Conservation (phyloP, 1,284 basidiomycete genomes). For the Crepidotus sp. region DNA sequence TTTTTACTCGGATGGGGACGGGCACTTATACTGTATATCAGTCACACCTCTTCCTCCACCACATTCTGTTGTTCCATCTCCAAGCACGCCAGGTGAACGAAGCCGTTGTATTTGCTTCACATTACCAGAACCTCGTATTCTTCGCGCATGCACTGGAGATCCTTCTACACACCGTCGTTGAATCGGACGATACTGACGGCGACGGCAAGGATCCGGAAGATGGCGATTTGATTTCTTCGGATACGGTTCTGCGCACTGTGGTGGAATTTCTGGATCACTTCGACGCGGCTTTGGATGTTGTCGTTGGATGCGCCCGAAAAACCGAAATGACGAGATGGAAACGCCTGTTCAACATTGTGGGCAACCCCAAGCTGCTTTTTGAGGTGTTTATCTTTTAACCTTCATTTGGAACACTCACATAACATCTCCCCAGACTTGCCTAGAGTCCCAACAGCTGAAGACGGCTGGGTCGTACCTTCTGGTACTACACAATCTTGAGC, state of each 20-base stretch:
- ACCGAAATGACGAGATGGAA: conserved; percentile 92
- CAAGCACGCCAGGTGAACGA: conserved; percentile 61
- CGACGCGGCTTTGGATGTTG: conserved; percentile 82
- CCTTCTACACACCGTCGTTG: conserved; percentile 86
- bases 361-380: conserved; percentile 84
- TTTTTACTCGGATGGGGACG: neutral
- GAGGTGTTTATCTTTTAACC: conserved; percentile 43
- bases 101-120: conserved; percentile 79
- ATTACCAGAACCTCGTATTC: conserved; percentile 85
- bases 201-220: conserved; percentile 19
- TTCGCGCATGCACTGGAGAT: conserved; percentile 94
- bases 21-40: conserved; percentile 24
- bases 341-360: conserved; percentile 83
- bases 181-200: conserved; percentile 58
- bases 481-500: conserved; percentile 89
- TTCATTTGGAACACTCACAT: conserved; percentile 2
- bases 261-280: conserved; percentile 95
- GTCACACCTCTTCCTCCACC: conserved; percentile 93
- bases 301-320: conserved; percentile 94
- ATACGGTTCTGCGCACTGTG: conserved; percentile 56
- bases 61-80: conserved; percentile 82
- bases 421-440: conserved; percentile 51
- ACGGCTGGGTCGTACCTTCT: conserved; percentile 92
- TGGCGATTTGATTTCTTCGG: conserved; percentile 19
- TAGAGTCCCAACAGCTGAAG: conserved; percentile 67